Percentiles rank a stretch among this genome's conserved stretches.
Conservation (phyloP, 2,329 filamentous ascomycete genomes). For the Penicillium sp. region DNA sequence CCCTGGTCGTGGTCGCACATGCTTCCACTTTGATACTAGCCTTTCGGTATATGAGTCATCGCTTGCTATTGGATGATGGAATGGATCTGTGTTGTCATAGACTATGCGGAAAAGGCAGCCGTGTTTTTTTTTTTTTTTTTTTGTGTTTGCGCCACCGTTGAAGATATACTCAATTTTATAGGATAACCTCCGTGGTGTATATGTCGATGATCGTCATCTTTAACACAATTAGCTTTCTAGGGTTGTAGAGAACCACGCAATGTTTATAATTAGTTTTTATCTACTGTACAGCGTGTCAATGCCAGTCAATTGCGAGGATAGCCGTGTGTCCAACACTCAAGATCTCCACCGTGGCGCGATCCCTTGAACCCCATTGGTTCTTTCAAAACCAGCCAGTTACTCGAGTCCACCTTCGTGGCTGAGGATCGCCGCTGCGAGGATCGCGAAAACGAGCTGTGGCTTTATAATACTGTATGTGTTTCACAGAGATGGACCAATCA, state of each 20-base stretch:
- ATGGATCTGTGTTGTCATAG: neutral
- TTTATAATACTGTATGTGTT: neutral
- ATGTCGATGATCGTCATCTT: neutral
- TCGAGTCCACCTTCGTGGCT: neutral
- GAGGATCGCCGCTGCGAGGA: neutral
- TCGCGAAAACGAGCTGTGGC: neutral
- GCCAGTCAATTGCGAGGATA: neutral
- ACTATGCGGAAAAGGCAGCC: conserved; percentile 7
- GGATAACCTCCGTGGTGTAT: neutral
- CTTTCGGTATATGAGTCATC: neutral
- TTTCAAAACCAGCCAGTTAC: neutral
- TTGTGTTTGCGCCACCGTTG: neutral
- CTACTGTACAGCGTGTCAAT: neutral
- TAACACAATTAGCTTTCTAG: neutral
- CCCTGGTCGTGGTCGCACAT: neutral
- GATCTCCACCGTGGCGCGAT: neutral
- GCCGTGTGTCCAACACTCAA: neutral
- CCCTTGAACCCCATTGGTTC: neutral
- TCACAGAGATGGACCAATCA: neutral
- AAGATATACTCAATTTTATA: neutral
- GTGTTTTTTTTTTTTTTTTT: neutral
- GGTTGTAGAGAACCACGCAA: neutral
- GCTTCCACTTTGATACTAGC: neutral
- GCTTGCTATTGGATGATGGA: neutral
- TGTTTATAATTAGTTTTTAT: neutral